A percentile compares a stretch with the other conserved stretches of the same genome.
These are phyloP conservation scores for Dendrothele bispora DNA, from an alignment of 768 basidiomycete species.

Conservation along the genomic window DNA sequence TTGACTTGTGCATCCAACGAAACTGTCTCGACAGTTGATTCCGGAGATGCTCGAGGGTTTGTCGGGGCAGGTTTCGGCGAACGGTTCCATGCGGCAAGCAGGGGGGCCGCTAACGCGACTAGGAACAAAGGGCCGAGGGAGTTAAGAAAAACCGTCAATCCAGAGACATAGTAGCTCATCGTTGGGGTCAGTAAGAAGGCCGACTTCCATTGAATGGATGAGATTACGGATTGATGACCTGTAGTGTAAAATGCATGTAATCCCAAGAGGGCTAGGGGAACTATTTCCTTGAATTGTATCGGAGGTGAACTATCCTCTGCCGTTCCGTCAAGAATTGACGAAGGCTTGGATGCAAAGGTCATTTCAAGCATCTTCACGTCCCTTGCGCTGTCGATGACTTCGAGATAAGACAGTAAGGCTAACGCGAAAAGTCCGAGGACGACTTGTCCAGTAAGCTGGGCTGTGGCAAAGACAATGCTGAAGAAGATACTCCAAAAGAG, in stretches of 20 bases:
- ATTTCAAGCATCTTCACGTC: constrained; percentile 60
- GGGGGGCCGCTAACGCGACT: constrained; percentile 61
- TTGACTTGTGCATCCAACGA: constrained; percentile 31
- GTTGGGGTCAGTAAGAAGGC: constrained; percentile 80
- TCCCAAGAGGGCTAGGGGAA: constrained; percentile 74
- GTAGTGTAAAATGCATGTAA: constrained; percentile 81
- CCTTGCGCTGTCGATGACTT: constrained; percentile 78
- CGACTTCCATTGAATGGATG: constrained; percentile 93
- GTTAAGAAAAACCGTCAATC: constrained; percentile 73
- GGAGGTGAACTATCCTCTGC: constrained; percentile 23
- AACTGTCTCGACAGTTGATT: no score
- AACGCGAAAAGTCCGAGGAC: constrained; percentile 63
- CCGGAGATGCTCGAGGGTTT: constrained; percentile 1
- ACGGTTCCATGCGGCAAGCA: constrained; percentile 70
- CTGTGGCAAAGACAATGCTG: constrained; percentile 58
- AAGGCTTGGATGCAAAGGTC: constrained; percentile 51
- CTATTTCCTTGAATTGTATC: constrained; percentile 64
- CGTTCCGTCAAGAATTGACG: constrained; percentile 35
- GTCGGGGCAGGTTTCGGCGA: constrained; percentile 22
- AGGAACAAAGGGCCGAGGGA: constrained; percentile 74
- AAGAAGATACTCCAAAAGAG: constrained; percentile 76
- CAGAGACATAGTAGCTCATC: constrained; percentile 72
- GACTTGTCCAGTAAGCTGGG: constrained; percentile 83
- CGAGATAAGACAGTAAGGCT: constrained; percentile 74
- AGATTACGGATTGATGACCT: constrained; percentile 88